Evolutionary conservation across 768 basidiomycete genomes (phyloP).

Genomic region (Phlebiopsis flavidoalba): DNA sequence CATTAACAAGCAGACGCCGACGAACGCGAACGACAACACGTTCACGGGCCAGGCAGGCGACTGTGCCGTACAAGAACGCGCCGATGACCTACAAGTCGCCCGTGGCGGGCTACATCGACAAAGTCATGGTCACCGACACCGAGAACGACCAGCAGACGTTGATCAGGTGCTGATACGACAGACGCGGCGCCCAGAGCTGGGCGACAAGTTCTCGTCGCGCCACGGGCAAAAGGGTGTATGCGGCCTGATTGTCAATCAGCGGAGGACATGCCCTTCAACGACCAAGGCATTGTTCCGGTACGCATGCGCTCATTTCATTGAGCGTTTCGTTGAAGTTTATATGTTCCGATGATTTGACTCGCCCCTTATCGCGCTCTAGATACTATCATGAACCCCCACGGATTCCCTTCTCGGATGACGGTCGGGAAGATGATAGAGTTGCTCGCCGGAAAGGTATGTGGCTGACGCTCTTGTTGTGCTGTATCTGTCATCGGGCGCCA

Average conservation of each 20-base stretch:
- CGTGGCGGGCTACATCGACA: constrained; percentile 92
- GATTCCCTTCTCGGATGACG: constrained; percentile 98
- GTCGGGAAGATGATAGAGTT: constrained; percentile 99
- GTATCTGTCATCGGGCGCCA: not conserved
- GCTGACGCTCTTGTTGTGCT: not conserved
- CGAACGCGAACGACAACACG: constrained; percentile 88
- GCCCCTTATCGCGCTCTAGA: constrained; percentile 42
- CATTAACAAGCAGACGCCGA: constrained; percentile 95
- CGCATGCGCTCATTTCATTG: constrained; percentile 18
- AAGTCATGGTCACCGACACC: constrained; percentile 95
- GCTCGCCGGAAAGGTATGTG: constrained; percentile 81
- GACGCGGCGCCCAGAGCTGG: constrained; percentile 92
- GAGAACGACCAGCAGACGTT: constrained; percentile 93
- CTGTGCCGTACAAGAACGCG: constrained; percentile 85
- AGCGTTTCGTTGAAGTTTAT: not conserved
- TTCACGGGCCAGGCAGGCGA: constrained; percentile 79
- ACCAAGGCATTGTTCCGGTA: constrained; percentile 91
- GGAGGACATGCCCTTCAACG: constrained; percentile 99
- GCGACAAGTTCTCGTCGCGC: constrained; percentile 97
- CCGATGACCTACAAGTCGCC: constrained; percentile 94
- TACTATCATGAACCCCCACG: constrained; percentile 99
- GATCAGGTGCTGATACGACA: constrained; percentile 95
- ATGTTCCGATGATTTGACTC: not conserved
- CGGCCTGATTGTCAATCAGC: constrained; percentile 96
- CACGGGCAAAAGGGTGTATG: constrained; percentile 99